These are phyloP conservation scores for Combretum micranthum DNA, from an alignment of 345 rosid species.

Conservation along the genomic window DNA sequence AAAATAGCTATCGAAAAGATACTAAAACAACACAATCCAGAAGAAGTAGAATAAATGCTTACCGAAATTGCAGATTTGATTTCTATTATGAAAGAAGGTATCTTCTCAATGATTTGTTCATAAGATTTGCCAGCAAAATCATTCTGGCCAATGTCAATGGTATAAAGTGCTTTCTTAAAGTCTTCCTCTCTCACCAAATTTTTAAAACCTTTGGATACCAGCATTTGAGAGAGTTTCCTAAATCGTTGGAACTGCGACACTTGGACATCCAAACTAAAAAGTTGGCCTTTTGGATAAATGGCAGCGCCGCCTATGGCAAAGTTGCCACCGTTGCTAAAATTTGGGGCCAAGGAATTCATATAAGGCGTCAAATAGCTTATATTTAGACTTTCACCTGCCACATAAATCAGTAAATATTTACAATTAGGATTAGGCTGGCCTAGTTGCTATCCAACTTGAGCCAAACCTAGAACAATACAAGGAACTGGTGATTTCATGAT, in stretches of 20 bases:
- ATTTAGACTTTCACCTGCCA: constrained; percentile 33
- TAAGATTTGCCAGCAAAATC: constrained; percentile 38
- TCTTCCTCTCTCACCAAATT: constrained; percentile 31
- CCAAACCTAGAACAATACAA: too few species aligned
- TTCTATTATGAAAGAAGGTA: constrained; percentile 44
- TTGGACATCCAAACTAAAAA: constrained; percentile 31
- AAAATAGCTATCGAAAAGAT: background rate
- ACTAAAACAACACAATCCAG: background rate
- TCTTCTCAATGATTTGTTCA: constrained; percentile 29
- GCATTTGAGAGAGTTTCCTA: constrained; percentile 28
- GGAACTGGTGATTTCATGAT: too few species aligned
- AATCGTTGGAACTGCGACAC: constrained; percentile 35
- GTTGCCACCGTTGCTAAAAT: constrained; percentile 30
- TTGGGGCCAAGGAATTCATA: constrained; percentile 24
- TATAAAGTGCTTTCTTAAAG: constrained; percentile 46
- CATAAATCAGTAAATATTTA: background rate
- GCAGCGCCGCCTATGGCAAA: constrained; percentile 31
- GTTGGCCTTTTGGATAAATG: constrained; percentile 22
- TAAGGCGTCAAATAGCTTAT: constrained; percentile 26
- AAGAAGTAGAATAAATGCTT: background rate
- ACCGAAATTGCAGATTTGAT: constrained; percentile 46
- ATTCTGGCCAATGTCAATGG: constrained; percentile 65
- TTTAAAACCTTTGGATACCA: constrained; percentile 20
- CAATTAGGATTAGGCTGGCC: too few species aligned
- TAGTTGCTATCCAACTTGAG: too few species aligned